Conservation (phyloP, 352 stramenopile species). For the Phytopythium cucurbitacearum region DNA sequence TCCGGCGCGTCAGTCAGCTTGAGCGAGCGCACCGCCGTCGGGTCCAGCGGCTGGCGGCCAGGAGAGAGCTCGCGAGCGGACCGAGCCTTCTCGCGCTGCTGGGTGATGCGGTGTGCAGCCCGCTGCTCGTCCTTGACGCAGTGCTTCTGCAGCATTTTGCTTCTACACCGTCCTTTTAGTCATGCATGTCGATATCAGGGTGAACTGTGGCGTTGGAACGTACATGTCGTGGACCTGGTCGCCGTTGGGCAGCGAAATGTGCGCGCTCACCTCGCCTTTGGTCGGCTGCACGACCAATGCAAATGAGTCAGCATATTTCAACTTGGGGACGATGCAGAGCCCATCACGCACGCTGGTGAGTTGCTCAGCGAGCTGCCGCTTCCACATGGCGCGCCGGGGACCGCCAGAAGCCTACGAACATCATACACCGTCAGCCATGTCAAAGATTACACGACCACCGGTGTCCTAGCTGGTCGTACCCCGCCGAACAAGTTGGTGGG, state of each 20-base stretch:
- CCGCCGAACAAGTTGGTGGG: constrained; percentile 23
- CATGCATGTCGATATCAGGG: background rate
- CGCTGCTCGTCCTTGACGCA: constrained; percentile 65
- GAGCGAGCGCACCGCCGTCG: constrained; percentile 28
- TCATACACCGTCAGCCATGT: background rate
- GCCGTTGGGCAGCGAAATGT: constrained; percentile 55
- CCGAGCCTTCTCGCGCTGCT: constrained; percentile 25
- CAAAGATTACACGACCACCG: background rate
- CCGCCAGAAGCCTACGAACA: constrained; percentile 37
- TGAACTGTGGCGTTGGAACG: constrained; percentile 3
- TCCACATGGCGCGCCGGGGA: constrained; percentile 64
- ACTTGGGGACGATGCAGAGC: no score
- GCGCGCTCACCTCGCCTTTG: constrained; percentile 12
- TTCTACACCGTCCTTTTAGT: constrained; percentile 22
- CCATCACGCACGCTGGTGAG: constrained; percentile 3
- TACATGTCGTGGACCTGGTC: constrained; percentile 77
- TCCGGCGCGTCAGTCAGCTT: constrained; percentile 49
- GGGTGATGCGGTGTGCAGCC: constrained; percentile 46
- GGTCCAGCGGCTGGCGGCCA: constrained; percentile 46
- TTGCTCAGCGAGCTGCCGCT: constrained; percentile 41
- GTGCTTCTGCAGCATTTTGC: constrained; percentile 60
- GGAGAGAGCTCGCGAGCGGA: constrained; percentile 20
- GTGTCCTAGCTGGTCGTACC: constrained; percentile 11
- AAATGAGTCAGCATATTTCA: background rate
- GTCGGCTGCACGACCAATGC: background rate